Base-by-base conservation (phyloP, 805 yeast genomes). In the Wickerhamiella domercqiae region DNA sequence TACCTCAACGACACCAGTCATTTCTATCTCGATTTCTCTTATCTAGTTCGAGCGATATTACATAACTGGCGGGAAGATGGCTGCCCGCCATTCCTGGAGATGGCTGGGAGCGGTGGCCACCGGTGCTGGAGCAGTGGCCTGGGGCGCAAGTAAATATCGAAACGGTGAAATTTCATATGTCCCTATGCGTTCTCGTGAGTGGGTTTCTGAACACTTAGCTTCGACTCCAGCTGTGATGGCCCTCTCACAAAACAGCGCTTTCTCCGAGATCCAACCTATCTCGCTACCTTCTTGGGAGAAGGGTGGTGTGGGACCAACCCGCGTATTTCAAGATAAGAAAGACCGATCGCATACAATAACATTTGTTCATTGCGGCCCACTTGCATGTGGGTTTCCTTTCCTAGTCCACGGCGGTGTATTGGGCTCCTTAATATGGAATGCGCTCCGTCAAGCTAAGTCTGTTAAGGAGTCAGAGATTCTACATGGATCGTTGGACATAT, bases 331-430 rank as follows among this genome's bases (percentile, higher is more conserved):
- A 48, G 70, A 70, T 45, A 71, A 77, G 41, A 60, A 66, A 2
- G 55, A 61, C 11, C 67, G 70, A 0, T 64, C 67, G 37, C 78
- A 79, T 46, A 67, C 77, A 0, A 65, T 79, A 1, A 68, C 82
- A 0, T 66, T 83, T 4, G 63, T 81, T 19, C 93, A 82, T 52
- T 65, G 78, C 37, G 95, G 96, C 0, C 72, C 76, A 51, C 69
- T 68, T 43, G 56, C 84, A 16, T 75, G 87, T 31, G 96, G 96
- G 1, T 84, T 78, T 53, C 96, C 95, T 2, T 76, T 81, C 48
- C 59, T 86, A 15, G 68, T 82, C 2, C 96, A 84, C 53, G 96
- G 96, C 3, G 96, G 96, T 0, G 70, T 86, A 21, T 54, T 84
- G 21, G 93, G 86, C 6, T 75, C 93, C 0, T 60, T 84, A 1